Conservation (phyloP, 1,284 basidiomycete species). For the Leccinum huronense region DNA sequence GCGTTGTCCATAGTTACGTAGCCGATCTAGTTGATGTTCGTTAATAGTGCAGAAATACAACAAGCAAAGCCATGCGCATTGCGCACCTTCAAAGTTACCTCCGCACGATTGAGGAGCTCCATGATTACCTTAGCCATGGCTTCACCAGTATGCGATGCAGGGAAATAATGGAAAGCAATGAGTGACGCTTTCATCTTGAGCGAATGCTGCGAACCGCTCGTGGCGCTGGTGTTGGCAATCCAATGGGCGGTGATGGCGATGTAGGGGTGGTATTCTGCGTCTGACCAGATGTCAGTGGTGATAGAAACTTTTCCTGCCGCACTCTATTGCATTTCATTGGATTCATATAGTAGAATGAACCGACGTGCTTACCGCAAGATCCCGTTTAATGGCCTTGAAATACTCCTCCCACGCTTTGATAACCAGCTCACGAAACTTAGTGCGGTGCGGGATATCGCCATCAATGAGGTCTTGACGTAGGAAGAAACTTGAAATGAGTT, state of each 20-base stretch:
- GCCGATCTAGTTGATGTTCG: neutral
- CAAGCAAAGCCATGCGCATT: too few species aligned
- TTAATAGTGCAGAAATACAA: neutral
- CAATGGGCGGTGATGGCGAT: slow-evolving; percentile 5
- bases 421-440: slow-evolving; percentile 1
- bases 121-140: neutral
- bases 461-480: slow-evolving; percentile 3
- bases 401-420: neutral
- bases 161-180: neutral
- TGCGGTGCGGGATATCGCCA: neutral
- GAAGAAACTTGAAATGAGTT: slow-evolving; percentile 1
- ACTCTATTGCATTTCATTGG: neutral
- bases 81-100: neutral
- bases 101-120: neutral
- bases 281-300: slow-evolving; percentile 9
- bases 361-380: neutral
- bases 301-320: neutral
- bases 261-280: neutral
- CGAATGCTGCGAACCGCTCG: too few species aligned
- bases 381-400: neutral
- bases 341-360: neutral
- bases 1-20: slow-evolving; percentile 8
- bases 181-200: neutral
- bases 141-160: neutral
- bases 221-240: too few species aligned